Conservation (phyloP, 345 rosid genomes). For the Corchorus capsularis region DNA sequence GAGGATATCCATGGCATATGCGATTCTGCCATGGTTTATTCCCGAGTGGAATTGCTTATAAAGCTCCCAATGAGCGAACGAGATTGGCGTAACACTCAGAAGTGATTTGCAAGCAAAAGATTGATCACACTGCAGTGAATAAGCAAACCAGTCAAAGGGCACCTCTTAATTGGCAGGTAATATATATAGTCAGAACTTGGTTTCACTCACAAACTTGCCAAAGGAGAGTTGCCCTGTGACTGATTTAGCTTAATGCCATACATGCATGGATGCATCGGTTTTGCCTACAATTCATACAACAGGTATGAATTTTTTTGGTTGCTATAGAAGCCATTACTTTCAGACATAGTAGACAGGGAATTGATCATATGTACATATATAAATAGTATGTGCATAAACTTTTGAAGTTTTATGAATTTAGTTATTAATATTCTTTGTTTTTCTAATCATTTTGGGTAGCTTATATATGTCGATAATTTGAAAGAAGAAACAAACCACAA, state of each 20-base stretch:
- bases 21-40: neutral
- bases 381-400: too few species aligned
- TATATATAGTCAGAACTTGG: neutral
- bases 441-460: too few species aligned
- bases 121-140: neutral
- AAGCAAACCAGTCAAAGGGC: constrained; percentile 26
- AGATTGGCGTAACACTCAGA: neutral
- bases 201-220: constrained; percentile 11
- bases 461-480: too few species aligned
- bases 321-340: too few species aligned
- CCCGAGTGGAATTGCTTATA: neutral
- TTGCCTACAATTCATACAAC: neutral
- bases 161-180: constrained; percentile 20
- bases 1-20: constrained; percentile 18
- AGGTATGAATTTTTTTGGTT: neutral
- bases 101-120: neutral
- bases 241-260: constrained; percentile 16
- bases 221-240: constrained; percentile 27
- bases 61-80: neutral
- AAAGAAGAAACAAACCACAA: too few species aligned
- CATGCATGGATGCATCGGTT: neutral
- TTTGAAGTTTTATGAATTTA: too few species aligned
- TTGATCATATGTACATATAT: too few species aligned
- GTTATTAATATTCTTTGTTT: too few species aligned
- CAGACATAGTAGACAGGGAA: too few species aligned